Conservation (phyloP, 192 early-diverging fungal genomes). For the Coemansia sp. region DNA sequence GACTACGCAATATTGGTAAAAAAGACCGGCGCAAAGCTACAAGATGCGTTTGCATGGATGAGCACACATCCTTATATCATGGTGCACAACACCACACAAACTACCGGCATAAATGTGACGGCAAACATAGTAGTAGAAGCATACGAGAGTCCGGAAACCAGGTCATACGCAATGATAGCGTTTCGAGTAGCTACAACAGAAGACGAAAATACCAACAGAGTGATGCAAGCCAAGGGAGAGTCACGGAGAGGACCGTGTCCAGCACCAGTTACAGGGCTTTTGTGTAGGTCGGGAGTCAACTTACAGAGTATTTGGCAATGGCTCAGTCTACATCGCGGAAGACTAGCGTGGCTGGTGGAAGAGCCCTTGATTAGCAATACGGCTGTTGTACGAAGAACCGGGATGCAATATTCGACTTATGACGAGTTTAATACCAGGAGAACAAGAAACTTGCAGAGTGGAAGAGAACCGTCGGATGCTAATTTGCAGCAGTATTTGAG, state of each 20-base stretch:
- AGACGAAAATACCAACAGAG: constrained; percentile 27
- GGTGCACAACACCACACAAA: constrained; percentile 6
- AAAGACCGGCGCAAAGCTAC: constrained; percentile 4
- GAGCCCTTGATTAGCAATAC: constrained; percentile 22
- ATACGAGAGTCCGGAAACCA: constrained; percentile 21
- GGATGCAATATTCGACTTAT: constrained; percentile 7
- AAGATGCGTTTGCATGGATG: constrained; percentile 40
- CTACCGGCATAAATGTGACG: neutral
- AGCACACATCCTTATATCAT: constrained; percentile 38
- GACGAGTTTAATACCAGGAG: constrained; percentile 11
- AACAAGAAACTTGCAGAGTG: neutral
- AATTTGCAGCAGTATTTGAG: neutral
- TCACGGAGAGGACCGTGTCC: constrained; percentile 29
- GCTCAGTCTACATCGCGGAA: constrained; percentile 36
- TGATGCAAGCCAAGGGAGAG: constrained; percentile 31
- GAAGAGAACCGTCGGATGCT: neutral
- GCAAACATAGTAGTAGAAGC: constrained; percentile 45
- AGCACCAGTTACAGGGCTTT: constrained; percentile 28
- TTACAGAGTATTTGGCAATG: constrained; percentile 50
- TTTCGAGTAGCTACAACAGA: constrained; percentile 23
- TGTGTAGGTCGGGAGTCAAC: constrained; percentile 32
- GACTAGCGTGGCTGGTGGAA: constrained; percentile 28
- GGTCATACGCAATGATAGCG: constrained; percentile 33
- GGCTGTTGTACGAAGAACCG: neutral
- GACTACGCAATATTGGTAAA: constrained; percentile 28